Percentiles rank a stretch among this genome's conserved stretches.
These are phyloP conservation scores for Ascoidea rubescens DNA, from an alignment of 805 yeast species.

Conservation along the genomic window DNA sequence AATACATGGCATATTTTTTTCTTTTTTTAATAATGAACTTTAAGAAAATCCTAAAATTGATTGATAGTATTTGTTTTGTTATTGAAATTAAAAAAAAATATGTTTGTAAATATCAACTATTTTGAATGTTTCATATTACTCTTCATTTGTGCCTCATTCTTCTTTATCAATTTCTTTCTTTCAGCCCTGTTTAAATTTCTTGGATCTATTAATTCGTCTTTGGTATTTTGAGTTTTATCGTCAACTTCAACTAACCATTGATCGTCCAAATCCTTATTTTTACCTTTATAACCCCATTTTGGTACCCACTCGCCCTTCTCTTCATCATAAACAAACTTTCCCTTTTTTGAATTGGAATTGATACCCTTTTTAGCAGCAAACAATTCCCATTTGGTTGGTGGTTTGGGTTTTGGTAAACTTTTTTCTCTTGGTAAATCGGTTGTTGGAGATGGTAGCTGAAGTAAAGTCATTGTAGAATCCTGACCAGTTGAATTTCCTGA, in stretches of 20 bases:
- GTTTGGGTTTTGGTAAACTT: conserved; percentile 83
- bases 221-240: conserved; percentile 47
- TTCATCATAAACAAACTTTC: conserved; percentile 84
- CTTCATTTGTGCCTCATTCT: conserved; percentile 75
- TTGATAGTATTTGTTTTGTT: too few species aligned
- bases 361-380: conserved; percentile 96
- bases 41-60: too few species aligned
- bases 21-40: too few species aligned
- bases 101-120: too few species aligned
- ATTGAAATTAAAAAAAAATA: too few species aligned
- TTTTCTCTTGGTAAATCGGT: conserved; percentile 88
- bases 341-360: conserved; percentile 76
- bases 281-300: conserved; percentile 96
- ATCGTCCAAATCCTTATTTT: conserved; percentile 70
- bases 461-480: conserved; percentile 65
- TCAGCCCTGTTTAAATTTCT: conserved; percentile 70
- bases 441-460: conserved; percentile 72
- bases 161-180: conserved; percentile 73
- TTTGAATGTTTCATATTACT: conserved; percentile 41
- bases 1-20: too few species aligned
- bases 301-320: conserved; percentile 90
- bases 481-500: conserved; percentile 42
- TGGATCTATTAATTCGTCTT: conserved; percentile 70
- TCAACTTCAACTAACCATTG: conserved; percentile 97
- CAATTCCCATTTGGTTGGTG: conserved; percentile 91